Evolutionary conservation across 2,329 filamentous ascomycete genomes (phyloP).

Genomic region (Aspergillus sp.): DNA sequence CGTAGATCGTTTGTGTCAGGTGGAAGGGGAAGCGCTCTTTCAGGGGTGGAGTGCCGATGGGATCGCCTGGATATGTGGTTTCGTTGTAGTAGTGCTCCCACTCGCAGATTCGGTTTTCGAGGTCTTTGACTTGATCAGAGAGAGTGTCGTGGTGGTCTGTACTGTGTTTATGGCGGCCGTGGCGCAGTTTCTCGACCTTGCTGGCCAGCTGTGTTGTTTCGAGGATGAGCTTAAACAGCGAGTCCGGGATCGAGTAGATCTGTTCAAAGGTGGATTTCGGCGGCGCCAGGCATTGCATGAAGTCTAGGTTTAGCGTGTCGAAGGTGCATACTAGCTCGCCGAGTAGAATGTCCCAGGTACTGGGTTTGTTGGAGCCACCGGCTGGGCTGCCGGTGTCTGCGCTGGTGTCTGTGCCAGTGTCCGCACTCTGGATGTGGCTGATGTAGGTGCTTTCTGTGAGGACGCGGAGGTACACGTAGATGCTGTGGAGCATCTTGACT

Average conservation of each 20-base stretch:
- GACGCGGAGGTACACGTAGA: constrained; percentile 9
- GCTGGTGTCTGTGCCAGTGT: no score
- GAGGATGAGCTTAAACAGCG: constrained; percentile 8
- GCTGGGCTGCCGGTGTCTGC: no score
- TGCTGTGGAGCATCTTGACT: constrained; percentile 10
- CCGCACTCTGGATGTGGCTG: neutral
- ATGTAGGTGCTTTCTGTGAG: constrained; percentile 1
- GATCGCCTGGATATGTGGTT: neutral
- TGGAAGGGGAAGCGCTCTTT: constrained; percentile 9
- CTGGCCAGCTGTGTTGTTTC: constrained; percentile 5
- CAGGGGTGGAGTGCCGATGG: neutral
- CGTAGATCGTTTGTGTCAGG: constrained; percentile 5
- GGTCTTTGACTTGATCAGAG: neutral
- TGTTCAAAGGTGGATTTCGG: constrained; percentile 7
- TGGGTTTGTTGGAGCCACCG: no score
- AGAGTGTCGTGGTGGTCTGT: neutral
- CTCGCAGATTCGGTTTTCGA: constrained; percentile 2
- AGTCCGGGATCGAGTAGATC: constrained; percentile 6
- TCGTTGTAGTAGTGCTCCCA: constrained; percentile 6
- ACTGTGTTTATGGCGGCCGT: neutral
- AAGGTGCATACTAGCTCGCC: neutral
- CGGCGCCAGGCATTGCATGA: constrained; percentile 1
- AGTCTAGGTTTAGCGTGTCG: neutral
- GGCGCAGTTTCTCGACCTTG: neutral
- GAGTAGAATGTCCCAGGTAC: constrained; percentile 1